These are phyloP conservation scores for Suillus americanus DNA, from an alignment of 768 basidiomycete species.

Conservation along the genomic window DNA sequence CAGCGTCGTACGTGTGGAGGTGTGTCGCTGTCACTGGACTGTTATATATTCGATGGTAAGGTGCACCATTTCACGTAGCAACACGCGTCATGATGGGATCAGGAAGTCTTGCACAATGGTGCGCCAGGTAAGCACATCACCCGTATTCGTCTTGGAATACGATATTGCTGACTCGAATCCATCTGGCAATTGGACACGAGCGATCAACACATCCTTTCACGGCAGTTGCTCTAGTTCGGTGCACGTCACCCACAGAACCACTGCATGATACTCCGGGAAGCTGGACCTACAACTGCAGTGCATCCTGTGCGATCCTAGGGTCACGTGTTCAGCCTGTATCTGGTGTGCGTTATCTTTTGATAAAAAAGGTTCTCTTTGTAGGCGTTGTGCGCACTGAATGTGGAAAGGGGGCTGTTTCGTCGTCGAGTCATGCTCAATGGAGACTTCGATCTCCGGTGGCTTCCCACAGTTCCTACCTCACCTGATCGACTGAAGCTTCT, in stretches of 20 bases:
- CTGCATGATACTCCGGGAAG: not conserved
- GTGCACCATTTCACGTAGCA: not conserved
- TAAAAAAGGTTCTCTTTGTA: not conserved
- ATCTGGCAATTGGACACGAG: not conserved
- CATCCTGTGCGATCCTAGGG: not conserved
- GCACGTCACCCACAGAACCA: not conserved
- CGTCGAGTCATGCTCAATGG: not conserved
- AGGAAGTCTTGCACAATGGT: not conserved
- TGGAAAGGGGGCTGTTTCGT: not conserved
- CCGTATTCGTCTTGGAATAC: not conserved
- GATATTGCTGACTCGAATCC: not conserved
- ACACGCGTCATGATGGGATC: not conserved
- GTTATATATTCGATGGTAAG: too few species aligned
- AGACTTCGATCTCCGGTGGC: not conserved
- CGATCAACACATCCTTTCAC: not conserved
- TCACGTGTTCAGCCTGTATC: not conserved
- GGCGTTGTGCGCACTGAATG: not conserved
- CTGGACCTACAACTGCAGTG: conserved; percentile 1
- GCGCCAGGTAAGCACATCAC: not conserved
- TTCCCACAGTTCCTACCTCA: not conserved
- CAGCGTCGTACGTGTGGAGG: not conserved
- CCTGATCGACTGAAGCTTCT: not conserved
- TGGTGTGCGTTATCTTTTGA: not conserved
- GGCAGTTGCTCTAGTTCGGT: not conserved
- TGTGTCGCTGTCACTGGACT: not conserved